Evolutionary conservation across 2,329 filamentous ascomycete genomes (phyloP), one percentile per base, ranked within the genome.

Genomic region (Fusarium staphyleae): DNA sequence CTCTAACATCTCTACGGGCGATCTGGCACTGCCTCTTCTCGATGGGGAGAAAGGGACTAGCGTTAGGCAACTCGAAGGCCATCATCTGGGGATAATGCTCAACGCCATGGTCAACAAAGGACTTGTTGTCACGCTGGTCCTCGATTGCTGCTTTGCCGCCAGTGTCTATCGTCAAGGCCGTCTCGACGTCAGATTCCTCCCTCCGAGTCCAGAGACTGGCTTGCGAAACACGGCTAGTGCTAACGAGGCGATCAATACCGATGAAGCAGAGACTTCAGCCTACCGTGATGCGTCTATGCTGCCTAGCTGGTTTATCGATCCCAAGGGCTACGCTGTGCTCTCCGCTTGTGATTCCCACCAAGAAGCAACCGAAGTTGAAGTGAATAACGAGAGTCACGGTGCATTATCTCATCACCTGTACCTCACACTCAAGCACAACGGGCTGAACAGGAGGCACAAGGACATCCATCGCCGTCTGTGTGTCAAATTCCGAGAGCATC

Each of bases 141-240:
- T 64, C 0, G 61, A 63, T 9, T 64, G 60, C 1, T 64, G 60
- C 32, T 64, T 63, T 15, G 51, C 60, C 2, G 57, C 48, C 8
- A 57, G 50, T 12, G 40, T 59, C 0, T 54, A 48, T 10, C 61
- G 52, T 1, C 13, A 24, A 9, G 44, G 26, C 16, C 24, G 48
- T 16, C 5, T 13, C 5, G 9, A 14, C 6, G 35, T 34, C 12
- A 42, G 39, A 2, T 51, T 34, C 14, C 16, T 48, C n/a, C 14
- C 30, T 24, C 7, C 7, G 9, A 24, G 7, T n/a, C 22, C 22
- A 6, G 8, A n/a, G n/a, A n/a, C n/a, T n/a, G n/a, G n/a, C n/a
- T n/a, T n/a, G 19, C 19, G 4, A 22, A 22, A 22, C 19, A 22
- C 19, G n/a, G 19, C 19, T 22, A 6, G 6, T 22, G 19, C 19